These are phyloP conservation scores for Chlamydomonas sp. DNA, from an alignment of 139 green algal genomes.

Conservation along the genomic window DNA sequence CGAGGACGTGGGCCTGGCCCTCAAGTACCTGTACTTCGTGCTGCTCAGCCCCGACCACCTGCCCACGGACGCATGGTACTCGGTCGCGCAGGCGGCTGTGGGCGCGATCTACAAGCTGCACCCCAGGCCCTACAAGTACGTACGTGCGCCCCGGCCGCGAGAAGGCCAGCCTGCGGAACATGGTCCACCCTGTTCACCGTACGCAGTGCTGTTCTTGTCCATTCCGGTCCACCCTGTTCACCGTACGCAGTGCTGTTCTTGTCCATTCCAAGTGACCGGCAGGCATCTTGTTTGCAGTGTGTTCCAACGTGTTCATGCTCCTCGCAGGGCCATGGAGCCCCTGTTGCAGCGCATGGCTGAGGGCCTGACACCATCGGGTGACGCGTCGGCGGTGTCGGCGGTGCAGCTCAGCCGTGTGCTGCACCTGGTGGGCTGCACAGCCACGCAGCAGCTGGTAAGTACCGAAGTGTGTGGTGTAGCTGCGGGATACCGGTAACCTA, in stretches of 20 bases:
- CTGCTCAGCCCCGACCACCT: conserved; percentile 5
- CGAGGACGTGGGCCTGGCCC: background rate
- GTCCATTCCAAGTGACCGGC: too few species aligned
- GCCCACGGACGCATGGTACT: conserved; percentile 61
- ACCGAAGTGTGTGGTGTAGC: background rate
- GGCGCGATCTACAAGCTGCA: conserved; percentile 86
- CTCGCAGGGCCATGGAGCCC: background rate
- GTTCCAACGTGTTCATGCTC: background rate
- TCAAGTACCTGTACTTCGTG: conserved; percentile 10
- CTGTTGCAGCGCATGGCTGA: conserved; percentile 9
- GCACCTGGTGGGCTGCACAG: conserved; percentile 83
- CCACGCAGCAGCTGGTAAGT: conserved; percentile 82
- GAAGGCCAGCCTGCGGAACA: background rate
- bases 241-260: too few species aligned
- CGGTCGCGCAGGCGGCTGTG: conserved; percentile 78
- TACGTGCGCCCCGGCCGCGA: background rate
- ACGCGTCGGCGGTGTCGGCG: background rate
- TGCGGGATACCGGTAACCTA: background rate
- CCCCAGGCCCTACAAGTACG: conserved; percentile 71
- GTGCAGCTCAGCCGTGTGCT: conserved; percentile 69
- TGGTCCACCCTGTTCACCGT: background rate
- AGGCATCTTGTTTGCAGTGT: background rate
- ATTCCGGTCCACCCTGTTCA: too few species aligned
- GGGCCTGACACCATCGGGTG: background rate
- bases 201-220: too few species aligned